Percentiles rank a stretch among this genome's conserved stretches.
These are phyloP conservation scores for Calycina herbarum DNA, from an alignment of 2,329 filamentous ascomycete genomes.

Conservation along the genomic window DNA sequence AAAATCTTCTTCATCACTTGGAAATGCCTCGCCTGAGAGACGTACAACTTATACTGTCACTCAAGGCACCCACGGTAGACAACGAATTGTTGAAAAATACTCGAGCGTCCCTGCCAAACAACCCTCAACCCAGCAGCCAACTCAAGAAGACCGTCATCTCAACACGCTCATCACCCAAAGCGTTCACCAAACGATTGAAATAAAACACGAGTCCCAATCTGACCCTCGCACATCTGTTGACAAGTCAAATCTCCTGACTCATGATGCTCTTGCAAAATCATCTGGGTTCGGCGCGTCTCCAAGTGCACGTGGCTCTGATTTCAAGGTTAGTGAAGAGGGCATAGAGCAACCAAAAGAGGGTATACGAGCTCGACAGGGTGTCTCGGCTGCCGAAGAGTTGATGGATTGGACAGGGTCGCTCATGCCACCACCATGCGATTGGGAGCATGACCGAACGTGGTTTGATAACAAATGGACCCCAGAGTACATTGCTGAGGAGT, in stretches of 20 bases:
- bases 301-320: neutral
- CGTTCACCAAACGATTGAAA: neutral
- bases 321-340: neutral
- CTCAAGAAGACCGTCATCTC: neutral
- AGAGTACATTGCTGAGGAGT: constrained; percentile 32
- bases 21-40: neutral
- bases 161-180: neutral
- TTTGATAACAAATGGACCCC: constrained; percentile 29
- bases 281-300: constrained; percentile 16
- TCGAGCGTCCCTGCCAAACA: neutral
- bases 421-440: constrained; percentile 28
- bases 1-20: too few relatives aligned
- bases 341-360: constrained; percentile 17
- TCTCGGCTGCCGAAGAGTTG: constrained; percentile 21
- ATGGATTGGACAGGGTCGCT: constrained; percentile 31
- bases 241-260: neutral
- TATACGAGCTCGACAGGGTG: constrained; percentile 28
- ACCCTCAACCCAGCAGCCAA: neutral
- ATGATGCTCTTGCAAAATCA: constrained; percentile 6
- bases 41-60: neutral
- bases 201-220: neutral
- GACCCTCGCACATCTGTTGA: neutral
- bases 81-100: neutral
- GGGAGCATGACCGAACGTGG: constrained; percentile 28
- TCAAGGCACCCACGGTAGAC: neutral